Percentiles rank a stretch among this genome's conserved stretches.
These are phyloP conservation scores for Daldinia sp. DNA, from an alignment of 2,329 filamentous ascomycete species.

Conservation along the genomic window DNA sequence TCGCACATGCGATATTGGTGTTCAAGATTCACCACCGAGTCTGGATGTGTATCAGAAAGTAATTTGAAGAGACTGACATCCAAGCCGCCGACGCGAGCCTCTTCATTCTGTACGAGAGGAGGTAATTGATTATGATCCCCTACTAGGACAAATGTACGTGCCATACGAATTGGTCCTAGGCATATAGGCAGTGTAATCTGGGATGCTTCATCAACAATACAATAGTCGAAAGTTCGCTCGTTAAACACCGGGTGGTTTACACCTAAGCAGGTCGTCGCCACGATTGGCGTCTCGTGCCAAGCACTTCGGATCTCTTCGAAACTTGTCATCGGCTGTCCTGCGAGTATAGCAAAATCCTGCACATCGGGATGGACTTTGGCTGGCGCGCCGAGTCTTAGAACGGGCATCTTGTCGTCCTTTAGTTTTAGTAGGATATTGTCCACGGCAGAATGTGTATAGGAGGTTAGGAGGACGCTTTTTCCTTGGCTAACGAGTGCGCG, in stretches of 20 bases:
- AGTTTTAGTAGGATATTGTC: conserved; percentile 98
- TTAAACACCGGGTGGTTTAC: conserved; percentile 91
- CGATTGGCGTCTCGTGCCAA: conserved; percentile 88
- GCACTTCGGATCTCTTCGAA: conserved; percentile 86
- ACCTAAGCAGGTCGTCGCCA: conserved; percentile 94
- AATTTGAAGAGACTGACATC: conserved; percentile 95
- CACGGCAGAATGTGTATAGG: conserved; percentile 96
- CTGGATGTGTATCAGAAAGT: conserved; percentile 87
- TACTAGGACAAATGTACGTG: conserved; percentile 91
- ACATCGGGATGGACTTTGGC: conserved; percentile 92
- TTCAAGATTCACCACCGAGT: conserved; percentile 89
- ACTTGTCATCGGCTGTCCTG: conserved; percentile 76
- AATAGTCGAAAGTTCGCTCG: conserved; percentile 94
- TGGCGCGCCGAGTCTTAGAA: conserved; percentile 85
- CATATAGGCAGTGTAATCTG: conserved; percentile 98
- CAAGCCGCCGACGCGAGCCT: conserved; percentile 85
- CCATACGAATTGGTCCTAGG: conserved; percentile 92
- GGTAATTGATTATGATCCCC: conserved; percentile 97
- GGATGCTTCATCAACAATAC: conserved; percentile 97
- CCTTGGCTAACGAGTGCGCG: conserved; percentile 87
- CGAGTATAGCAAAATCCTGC: conserved; percentile 84
- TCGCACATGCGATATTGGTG: conserved; percentile 99
- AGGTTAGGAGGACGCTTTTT: conserved; percentile 92
- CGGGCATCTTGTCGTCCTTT: conserved; percentile 78
- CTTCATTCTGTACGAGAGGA: conserved; percentile 91